phyloP scores from a whole-genome alignment of 2,329 filamentous ascomycete species.

The Seiridium cupressi region DNA sequence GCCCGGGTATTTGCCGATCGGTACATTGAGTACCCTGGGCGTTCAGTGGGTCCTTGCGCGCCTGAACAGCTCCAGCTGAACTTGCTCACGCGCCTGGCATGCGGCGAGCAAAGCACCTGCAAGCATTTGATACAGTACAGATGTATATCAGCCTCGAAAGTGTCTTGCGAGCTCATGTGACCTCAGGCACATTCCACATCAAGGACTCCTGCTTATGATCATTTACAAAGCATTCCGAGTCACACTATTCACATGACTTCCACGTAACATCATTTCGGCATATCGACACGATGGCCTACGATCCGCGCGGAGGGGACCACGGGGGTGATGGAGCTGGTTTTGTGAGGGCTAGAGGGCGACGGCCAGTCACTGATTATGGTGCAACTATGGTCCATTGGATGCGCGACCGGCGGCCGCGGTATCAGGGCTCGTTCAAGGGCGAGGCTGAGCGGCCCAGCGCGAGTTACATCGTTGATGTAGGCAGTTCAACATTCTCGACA shows the following conservation, averaged over 20 bases:
- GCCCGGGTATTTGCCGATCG: neutral
- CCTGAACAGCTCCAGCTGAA: neutral
- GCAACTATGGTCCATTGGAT: conserved; percentile 90
- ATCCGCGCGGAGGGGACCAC: conserved; percentile 51
- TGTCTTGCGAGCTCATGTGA: conserved; percentile 8
- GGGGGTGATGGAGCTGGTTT: conserved; percentile 38
- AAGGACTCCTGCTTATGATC: neutral
- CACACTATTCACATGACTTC: conserved; percentile 1
- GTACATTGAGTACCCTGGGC: neutral
- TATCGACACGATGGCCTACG: conserved; percentile 46
- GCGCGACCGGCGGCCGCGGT: conserved; percentile 74
- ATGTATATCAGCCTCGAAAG: neutral
- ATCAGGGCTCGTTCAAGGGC: conserved; percentile 67
- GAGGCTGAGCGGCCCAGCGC: conserved; percentile 82
- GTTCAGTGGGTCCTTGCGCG: neutral
- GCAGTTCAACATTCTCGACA: conserved; percentile 24
- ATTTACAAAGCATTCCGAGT: neutral
- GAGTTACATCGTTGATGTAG: conserved; percentile 86
- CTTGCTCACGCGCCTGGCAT: neutral
- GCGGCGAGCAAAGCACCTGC: neutral
- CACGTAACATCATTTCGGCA: neutral
- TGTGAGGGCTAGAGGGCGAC: conserved; percentile 48
- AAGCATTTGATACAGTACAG: conserved; percentile 1
- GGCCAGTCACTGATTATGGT: conserved; percentile 88
- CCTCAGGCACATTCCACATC: conserved; percentile 2